Conservation (phyloP, 1,284 basidiomycete genomes). For the Volvariella volvacea region DNA sequence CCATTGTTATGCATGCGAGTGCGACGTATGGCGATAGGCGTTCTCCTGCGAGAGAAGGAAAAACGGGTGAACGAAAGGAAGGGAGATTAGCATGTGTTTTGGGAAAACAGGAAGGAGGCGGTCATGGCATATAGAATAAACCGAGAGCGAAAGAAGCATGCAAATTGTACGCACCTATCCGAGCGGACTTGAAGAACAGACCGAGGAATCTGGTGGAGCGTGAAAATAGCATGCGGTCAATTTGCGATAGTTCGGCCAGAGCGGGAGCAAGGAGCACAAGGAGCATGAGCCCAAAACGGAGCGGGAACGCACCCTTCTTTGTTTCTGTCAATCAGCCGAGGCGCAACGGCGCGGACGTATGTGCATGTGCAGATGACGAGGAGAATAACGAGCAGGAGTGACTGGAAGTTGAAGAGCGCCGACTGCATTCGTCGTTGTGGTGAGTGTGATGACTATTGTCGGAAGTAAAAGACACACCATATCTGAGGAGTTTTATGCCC, state of each 20-base stretch:
- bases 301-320: slow-evolving; percentile 75
- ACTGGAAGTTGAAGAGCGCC: slow-evolving; percentile 97
- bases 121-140: too few species aligned
- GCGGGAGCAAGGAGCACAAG: too few species aligned
- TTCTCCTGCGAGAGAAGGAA: slow-evolving; percentile 47
- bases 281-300: neutral
- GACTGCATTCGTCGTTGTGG: too few species aligned
- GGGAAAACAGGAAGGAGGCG: too few species aligned
- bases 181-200: slow-evolving; percentile 88
- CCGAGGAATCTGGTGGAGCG: slow-evolving; percentile 65
- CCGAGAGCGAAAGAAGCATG: too few species aligned
- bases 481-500: too few species aligned
- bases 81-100: too few species aligned
- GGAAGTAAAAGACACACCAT: too few species aligned
- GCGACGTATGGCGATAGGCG: slow-evolving; percentile 80
- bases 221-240: neutral
- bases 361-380: slow-evolving; percentile 97
- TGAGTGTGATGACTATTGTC: too few species aligned
- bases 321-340: slow-evolving; percentile 88
- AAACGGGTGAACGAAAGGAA: neutral
- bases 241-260: neutral
- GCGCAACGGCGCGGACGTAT: slow-evolving; percentile 86
- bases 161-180: slow-evolving; percentile 63
- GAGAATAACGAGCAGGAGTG: slow-evolving; percentile 87
- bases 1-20: slow-evolving; percentile 78